Base-by-base conservation (phyloP, 768 basidiomycete species). In the Saitozyma sp. region DNA sequence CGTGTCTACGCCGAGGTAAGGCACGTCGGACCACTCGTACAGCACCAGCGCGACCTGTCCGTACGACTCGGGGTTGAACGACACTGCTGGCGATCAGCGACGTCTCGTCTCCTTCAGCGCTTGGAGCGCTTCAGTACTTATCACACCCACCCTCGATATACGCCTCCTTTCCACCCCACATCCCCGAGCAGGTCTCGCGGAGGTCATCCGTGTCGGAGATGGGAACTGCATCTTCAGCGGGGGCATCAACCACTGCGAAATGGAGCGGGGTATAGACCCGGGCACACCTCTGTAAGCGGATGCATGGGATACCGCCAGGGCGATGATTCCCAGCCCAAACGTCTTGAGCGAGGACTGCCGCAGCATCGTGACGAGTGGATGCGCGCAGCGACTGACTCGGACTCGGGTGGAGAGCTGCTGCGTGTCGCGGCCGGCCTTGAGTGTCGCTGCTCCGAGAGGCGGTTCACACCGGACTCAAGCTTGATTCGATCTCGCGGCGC, bases 41-140 rank as follows among this genome's bases (percentile, higher is more conserved):
- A 99, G 86, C 57, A 95, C 89, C 84, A 96, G 87, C 37, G 95
- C 91, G 17, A 96, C 82, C 79, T 95, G 90, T 43, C 95, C 95
- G 70, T 87, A 83, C 3, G 92, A 92, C 6, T 83, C 71, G 16
- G 82, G 76, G 69, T 90, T 86, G 81, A 97, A 98, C 5, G 87
- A 87, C 63, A 95, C 81, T 84, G 68, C 59, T 57, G 38, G 29
- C 29, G 29, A 56, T 62, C 46, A 66, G 58, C 49, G 29, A 29
- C 29, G 29, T 29, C 29, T 49, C n/a, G 16, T 10, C 39, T 14
- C 40, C 5, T 13, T 37, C n/a, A 19, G 17, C 20, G 57, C 10
- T 58, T n/a, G 39, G 2, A 50, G 50, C 57, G 38, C 42, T 50
- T 40, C 1, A 16, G 38, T 45, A 39, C 60, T 2, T 2, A 20